A percentile compares a stretch with the other conserved stretches of the same genome.
Evolutionary conservation across 306 rosid genomes (phyloP).

Genomic region (Crataegus laevigata): DNA sequence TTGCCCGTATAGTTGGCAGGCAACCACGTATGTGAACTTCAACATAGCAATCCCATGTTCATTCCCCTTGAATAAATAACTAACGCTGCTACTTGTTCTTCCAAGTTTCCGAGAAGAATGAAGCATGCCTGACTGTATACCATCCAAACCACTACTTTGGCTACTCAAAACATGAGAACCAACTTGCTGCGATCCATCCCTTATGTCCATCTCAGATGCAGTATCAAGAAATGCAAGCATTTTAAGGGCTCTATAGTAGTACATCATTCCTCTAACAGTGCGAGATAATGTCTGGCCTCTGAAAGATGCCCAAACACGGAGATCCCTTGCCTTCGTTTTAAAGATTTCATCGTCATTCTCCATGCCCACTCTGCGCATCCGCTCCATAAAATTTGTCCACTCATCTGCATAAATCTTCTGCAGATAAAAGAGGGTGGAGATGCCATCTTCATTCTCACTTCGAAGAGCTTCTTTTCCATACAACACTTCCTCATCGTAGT

Average conservation of each 20-base stretch:
- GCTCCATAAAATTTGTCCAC: constrained; percentile 82
- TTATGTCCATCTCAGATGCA: constrained; percentile 72
- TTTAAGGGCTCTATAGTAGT: constrained; percentile 77
- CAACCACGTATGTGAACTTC: constrained; percentile 86
- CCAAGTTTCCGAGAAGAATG: constrained; percentile 35
- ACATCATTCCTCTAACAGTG: constrained; percentile 97
- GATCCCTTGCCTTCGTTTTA: constrained; percentile 45
- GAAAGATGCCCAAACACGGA: constrained; percentile 84
- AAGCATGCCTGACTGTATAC: constrained; percentile 28
- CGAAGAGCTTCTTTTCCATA: constrained; percentile 55
- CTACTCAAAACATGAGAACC: constrained; percentile 45
- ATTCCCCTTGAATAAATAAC: constrained; percentile 51
- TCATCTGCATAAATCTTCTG: constrained; percentile 89
- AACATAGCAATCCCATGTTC: constrained; percentile 74
- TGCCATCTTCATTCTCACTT: constrained; percentile 80
- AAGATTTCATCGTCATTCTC: constrained; percentile 59
- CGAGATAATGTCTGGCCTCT: constrained; percentile 95
- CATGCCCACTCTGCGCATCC: constrained; percentile 75
- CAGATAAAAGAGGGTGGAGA: constrained; percentile 78
- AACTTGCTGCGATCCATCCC: constrained; percentile 40
- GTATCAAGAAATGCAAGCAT: constrained; percentile 84
- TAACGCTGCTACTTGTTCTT: constrained; percentile 45
- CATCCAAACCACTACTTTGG: constrained; percentile 29
- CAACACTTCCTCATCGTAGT: constrained; percentile 82
- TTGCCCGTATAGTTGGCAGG: constrained; percentile 83